Conservation (phyloP, 2,329 filamentous ascomycete genomes). For the Aspergillus pseudonomiae region DNA sequence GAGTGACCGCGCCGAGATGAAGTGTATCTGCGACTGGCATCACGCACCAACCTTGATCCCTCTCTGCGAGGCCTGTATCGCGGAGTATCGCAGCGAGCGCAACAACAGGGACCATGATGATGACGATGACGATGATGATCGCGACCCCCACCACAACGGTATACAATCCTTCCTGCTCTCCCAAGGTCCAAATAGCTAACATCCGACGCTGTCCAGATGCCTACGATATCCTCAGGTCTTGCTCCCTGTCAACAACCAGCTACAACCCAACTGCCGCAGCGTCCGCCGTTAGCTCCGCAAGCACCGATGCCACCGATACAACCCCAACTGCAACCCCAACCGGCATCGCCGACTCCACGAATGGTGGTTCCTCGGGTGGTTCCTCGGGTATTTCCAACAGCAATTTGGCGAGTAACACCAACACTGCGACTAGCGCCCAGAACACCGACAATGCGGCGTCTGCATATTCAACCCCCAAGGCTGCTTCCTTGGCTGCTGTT, state of each 20-base stretch:
- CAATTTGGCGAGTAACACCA: slow-evolving; percentile 3
- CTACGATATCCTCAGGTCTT: slow-evolving; percentile 34
- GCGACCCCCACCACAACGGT: slow-evolving; percentile 32
- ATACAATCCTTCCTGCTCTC: slow-evolving; percentile 3
- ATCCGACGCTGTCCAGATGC: slow-evolving; percentile 23
- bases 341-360: not conserved
- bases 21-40: slow-evolving; percentile 34
- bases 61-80: slow-evolving; percentile 37
- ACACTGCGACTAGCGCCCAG: slow-evolving; percentile 7
- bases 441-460: slow-evolving; percentile 21
- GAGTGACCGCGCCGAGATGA: slow-evolving; percentile 28
- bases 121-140: slow-evolving; percentile 17
- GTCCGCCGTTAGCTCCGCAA: slow-evolving; percentile 13
- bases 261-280: slow-evolving; percentile 30
- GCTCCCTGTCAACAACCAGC: slow-evolving; percentile 30
- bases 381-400: not conserved
- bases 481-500: slow-evolving; percentile 25
- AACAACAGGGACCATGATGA: slow-evolving; percentile 16
- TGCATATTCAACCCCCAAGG: slow-evolving; percentile 16
- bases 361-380: not conserved
- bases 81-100: slow-evolving; percentile 25
- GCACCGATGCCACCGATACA: not conserved
- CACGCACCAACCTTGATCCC: slow-evolving; percentile 30
- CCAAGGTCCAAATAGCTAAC: slow-evolving; percentile 12
- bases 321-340: slow-evolving; percentile 1